Evolutionary conservation across 2,329 filamentous ascomycete genomes (phyloP), one percentile per base, ranked within the genome.

Genomic region (Lithohypha guttulata): DNA sequence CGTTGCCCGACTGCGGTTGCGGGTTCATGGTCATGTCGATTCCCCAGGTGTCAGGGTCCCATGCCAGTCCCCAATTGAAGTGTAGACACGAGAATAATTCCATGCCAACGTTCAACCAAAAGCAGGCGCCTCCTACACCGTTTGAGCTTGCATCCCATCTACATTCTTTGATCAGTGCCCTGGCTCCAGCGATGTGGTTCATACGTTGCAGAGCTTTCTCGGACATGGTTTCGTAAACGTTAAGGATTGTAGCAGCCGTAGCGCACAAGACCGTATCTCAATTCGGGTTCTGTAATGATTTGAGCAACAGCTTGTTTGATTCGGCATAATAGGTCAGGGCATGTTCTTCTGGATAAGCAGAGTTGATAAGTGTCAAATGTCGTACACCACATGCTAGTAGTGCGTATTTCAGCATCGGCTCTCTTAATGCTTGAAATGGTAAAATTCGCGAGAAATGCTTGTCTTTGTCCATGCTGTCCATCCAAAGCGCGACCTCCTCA

Each of bases 161-260:
- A 53, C 86, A 94, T 55, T 94, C 85, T 45, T 85, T 84, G 52
- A 95, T 87, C 34, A 94, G 66, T 2, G 84, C 84, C 38, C 85
- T 73, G 7, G 85, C 84, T 4, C 85, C 85, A 0, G 82, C 80
- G 49, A 89, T 87, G 54, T 94, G 87, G 50, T 83, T 87, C 79
- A 91, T 89, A n/a, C 81, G 73, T 51, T 85, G 77, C 25, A 79
- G 67, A 4, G 81, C 77, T 49, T 76, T 76, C 54, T 89, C 82
- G 34, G 77, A 85, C 84, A 95, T 93, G 51, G 87, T 80, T 59
- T 95, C 86, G 60, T 93, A 95, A 3, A 93, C 82, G 51, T 93
- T 89, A 21, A 96, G 70, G 6, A 93, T 80, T 10, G 93, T 80
- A 2, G 89, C 86, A 0, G 85, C 85, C 0, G 82, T 84, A 6